Evolutionary conservation across 2,329 filamentous ascomycete species (phyloP).

Genomic region (Alternaria tenuissima): DNA sequence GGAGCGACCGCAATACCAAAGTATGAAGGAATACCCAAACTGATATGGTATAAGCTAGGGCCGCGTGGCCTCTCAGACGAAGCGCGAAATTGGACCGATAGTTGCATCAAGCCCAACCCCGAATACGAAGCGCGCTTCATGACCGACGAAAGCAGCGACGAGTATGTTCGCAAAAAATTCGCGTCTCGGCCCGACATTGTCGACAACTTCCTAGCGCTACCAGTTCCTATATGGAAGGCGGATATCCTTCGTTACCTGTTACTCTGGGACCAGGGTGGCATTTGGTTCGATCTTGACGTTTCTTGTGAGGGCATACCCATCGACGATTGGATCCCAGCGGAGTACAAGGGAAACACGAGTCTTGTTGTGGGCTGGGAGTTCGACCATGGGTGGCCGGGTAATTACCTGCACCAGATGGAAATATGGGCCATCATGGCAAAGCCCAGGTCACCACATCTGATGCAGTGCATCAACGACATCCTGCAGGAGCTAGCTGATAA

Average conservation of each 20-base stretch:
- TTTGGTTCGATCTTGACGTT: conserved; percentile 55
- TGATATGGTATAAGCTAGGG: conserved; percentile 53
- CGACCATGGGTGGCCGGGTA: conserved; percentile 38
- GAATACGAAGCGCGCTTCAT: conserved; percentile 38
- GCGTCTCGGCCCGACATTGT: conserved; percentile 50
- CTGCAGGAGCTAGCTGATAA: conserved; percentile 22
- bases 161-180: conserved; percentile 46
- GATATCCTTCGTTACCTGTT: conserved; percentile 55
- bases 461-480: conserved; percentile 37
- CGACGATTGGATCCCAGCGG: conserved; percentile 47
- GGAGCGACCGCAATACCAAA: neutral
- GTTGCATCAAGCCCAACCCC: conserved; percentile 41
- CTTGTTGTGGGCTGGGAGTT: conserved; percentile 53
- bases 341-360: conserved; percentile 40
- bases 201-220: conserved; percentile 43
- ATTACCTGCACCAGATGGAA: conserved; percentile 35
- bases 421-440: conserved; percentile 45
- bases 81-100: conserved; percentile 42
- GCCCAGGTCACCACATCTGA: conserved; percentile 31
- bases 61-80: conserved; percentile 45
- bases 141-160: conserved; percentile 40
- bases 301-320: conserved; percentile 46
- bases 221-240: conserved; percentile 51
- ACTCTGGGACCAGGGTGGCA: conserved; percentile 51
- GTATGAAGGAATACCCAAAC: conserved; percentile 37